A percentile compares a stretch with the other conserved stretches of the same genome.
Conservation (phyloP, 2,329 filamentous ascomycete genomes). For the Alternaria arbusti region DNA sequence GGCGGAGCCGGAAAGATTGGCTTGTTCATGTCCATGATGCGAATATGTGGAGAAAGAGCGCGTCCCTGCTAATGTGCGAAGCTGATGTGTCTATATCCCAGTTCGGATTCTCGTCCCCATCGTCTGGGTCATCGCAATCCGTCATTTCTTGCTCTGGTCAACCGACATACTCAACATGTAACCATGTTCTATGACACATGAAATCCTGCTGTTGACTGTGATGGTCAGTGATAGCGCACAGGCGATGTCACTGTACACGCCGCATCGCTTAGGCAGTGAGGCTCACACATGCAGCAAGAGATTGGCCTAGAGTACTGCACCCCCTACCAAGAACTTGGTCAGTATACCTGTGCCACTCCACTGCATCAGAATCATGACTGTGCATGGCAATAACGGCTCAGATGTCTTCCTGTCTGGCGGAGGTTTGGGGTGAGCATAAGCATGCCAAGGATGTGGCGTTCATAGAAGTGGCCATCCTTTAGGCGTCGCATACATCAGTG, state of each 20-base stretch:
- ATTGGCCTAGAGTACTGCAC: neutral
- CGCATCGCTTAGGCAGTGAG: neutral
- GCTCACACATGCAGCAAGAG: neutral
- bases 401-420: neutral
- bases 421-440: neutral
- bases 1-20: slow-evolving; percentile 28
- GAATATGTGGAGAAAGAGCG: neutral
- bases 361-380: neutral
- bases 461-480: neutral
- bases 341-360: neutral
- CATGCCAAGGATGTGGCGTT: neutral
- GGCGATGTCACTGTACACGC: neutral
- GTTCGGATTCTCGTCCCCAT: neutral
- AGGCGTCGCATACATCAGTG: neutral
- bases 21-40: slow-evolving; percentile 13
- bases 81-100: neutral
- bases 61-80: neutral
- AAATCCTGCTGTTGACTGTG: neutral
- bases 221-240: neutral
- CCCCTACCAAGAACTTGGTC: neutral
- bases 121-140: neutral
- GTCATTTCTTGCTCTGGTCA: neutral
- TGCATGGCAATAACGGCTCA: neutral
- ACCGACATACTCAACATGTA: neutral
- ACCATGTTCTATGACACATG: neutral